Conservation (phyloP, 352 stramenopile species). For the Phytophthora vignae region DNA sequence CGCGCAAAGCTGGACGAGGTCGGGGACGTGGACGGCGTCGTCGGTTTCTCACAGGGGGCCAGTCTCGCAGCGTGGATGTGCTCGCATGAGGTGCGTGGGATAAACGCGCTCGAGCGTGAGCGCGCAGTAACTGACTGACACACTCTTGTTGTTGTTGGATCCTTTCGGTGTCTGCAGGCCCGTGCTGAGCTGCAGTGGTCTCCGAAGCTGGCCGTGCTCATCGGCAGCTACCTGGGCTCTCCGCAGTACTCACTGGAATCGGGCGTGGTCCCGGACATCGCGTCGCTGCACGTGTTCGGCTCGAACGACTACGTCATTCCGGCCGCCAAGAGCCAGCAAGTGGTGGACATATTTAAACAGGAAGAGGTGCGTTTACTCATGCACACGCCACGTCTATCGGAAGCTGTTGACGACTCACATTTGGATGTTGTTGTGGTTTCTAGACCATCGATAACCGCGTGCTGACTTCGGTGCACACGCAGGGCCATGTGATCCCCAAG, state of each 20-base stretch:
- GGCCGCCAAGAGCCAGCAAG: slow-evolving; percentile 68
- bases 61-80: slow-evolving; percentile 86
- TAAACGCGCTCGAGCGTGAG: neutral
- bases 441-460: slow-evolving; percentile 57
- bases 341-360: slow-evolving; percentile 72
- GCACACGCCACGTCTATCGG: neutral
- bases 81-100: slow-evolving; percentile 54
- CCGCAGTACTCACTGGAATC: slow-evolving; percentile 63
- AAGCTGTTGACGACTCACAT: neutral
- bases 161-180: slow-evolving; percentile 29
- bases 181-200: slow-evolving; percentile 70
- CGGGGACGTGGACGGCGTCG: slow-evolving; percentile 73
- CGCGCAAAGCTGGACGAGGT: slow-evolving; percentile 62
- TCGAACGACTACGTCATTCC: slow-evolving; percentile 86
- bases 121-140: slow-evolving; percentile 10
- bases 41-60: slow-evolving; percentile 88
- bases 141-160: neutral
- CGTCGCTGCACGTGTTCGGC: slow-evolving; percentile 81
- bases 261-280: slow-evolving; percentile 57
- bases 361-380: slow-evolving; percentile 45
- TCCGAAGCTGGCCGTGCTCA: slow-evolving; percentile 73
- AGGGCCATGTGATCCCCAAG: slow-evolving; percentile 87
- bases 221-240: slow-evolving; percentile 77
- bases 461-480: slow-evolving; percentile 66
- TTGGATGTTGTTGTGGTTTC: neutral